Evolutionary conservation across 192 early-diverging fungal genomes (phyloP), one percentile per base, ranked within the genome.

Genomic region (Glomus cerebriforme): DNA sequence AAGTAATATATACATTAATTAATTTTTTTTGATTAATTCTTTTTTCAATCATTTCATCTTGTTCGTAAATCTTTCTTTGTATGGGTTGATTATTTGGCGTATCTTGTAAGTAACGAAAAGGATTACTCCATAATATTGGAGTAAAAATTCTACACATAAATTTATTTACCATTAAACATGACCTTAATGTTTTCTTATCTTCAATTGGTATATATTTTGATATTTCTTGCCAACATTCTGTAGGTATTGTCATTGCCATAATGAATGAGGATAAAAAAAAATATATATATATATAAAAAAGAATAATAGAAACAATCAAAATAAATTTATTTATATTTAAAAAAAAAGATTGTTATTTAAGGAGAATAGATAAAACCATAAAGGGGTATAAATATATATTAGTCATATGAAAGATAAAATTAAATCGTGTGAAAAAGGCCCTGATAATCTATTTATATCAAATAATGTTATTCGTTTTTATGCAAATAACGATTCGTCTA

Each of bases 41-140:
- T 5, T 39, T n/a, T 31, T 37, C 22, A 69, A 37, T 31, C 8
- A 13, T 22, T 37, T 37, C 22, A 2, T 34, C 27, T 22, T 39
- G 17, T 34, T 66, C 65, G 65, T 26, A 9, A 34, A 1, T n/a
- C n/a, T 22, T 34, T 39, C n/a, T 17, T 39, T 13, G 22, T 17
- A 12, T 29, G 4, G 31, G 27, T 69, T 31, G 32, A n/a, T 37
- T 37, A 32, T 24, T 7, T 34, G 7, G 3, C 19, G 31, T 19
- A 39, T 3, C 15, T n/a, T 31, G 22, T 17, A 69, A 3, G 12
- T 31, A 24, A n/a, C 27, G 32, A 7, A 69, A 69, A 22, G 72
- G 72, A 19, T 73, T 47, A 58, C 47, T 47, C 72, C 72, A 73
- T 26, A 73, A 59, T 19, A 73, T 47, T 24, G 72, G 72, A 10